Percentiles rank a stretch among this genome's conserved stretches.
Evolutionary conservation across 2,329 filamentous ascomycete species (phyloP).

Genomic region (Passalora sequoiae): DNA sequence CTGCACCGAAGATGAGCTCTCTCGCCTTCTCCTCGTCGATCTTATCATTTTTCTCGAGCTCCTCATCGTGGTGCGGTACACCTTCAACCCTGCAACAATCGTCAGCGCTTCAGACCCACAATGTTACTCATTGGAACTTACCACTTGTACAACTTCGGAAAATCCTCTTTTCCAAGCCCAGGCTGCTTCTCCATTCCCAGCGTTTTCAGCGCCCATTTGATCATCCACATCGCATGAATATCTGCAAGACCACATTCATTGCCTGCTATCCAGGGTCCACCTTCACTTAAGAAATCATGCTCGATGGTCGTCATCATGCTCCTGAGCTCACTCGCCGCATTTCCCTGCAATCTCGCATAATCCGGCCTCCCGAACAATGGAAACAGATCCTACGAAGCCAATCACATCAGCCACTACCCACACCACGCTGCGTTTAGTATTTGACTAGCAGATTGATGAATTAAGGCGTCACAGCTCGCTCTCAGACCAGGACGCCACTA

Average conservation of each 20-base stretch:
- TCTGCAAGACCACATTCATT: slow-evolving; percentile 16
- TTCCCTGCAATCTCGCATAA: slow-evolving; percentile 16
- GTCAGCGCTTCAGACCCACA: slow-evolving; percentile 9
- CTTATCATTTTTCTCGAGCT: slow-evolving; percentile 12
- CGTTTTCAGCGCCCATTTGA: slow-evolving; percentile 22
- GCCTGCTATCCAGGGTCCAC: slow-evolving; percentile 18
- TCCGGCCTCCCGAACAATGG: slow-evolving; percentile 21
- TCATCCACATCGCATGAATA: slow-evolving; percentile 22
- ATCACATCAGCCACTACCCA: no score
- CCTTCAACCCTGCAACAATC: slow-evolving; percentile 13
- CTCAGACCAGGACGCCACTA: no score
- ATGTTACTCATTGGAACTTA: slow-evolving; percentile 6
- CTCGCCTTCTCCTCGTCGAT: slow-evolving; percentile 20
- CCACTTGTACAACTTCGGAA: slow-evolving; percentile 20
- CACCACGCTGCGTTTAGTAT: no score
- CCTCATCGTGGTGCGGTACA: slow-evolving; percentile 16
- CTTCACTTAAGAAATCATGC: slow-evolving; percentile 17
- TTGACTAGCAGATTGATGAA: no score
- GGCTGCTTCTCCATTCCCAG: slow-evolving; percentile 16
- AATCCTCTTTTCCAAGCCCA: slow-evolving; percentile 15
- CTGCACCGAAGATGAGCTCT: slow-evolving; percentile 15
- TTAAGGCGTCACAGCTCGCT: no score
- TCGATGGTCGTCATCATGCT: slow-evolving; percentile 18
- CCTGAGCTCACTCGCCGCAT: slow-evolving; percentile 17
- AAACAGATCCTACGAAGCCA: slow-evolving; percentile 20